Percentiles rank a stretch among this genome's conserved stretches.
phyloP scores from a whole-genome alignment of 2,329 filamentous ascomycete genomes.

The Arthrobotrys entomopaga region DNA sequence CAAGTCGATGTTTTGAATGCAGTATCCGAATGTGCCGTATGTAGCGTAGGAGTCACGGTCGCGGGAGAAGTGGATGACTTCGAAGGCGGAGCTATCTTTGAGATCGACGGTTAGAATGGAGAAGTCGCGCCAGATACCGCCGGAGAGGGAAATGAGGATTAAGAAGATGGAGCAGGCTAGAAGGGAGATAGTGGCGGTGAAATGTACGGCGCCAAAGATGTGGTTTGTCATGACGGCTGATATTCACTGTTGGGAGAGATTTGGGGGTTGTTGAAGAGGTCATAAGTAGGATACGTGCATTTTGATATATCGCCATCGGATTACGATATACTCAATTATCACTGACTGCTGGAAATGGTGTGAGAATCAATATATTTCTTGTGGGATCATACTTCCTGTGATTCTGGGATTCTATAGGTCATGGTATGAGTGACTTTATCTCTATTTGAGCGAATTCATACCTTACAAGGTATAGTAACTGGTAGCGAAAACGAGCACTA shows the following conservation, averaged over 20 bases:
- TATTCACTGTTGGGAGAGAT: not conserved
- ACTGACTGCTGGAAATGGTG: too few species aligned
- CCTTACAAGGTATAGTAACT: not conserved
- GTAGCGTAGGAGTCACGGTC: slow-evolving; percentile 43
- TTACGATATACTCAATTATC: too few species aligned
- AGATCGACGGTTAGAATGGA: slow-evolving; percentile 33
- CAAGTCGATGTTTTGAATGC: slow-evolving; percentile 50
- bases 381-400: too few species aligned
- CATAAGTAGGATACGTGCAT: too few species aligned
- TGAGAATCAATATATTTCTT: too few species aligned
- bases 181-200: slow-evolving; percentile 25
- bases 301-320: too few species aligned
- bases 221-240: slow-evolving; percentile 33
- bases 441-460: slow-evolving; percentile 9
- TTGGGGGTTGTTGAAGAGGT: too few species aligned
- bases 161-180: slow-evolving; percentile 19
- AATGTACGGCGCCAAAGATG: slow-evolving; percentile 35
- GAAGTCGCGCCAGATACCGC: slow-evolving; percentile 43
- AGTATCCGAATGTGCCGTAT: slow-evolving; percentile 49
- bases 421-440: not conserved
- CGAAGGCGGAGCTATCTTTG: slow-evolving; percentile 36
- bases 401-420: too few species aligned
- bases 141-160: slow-evolving; percentile 38
- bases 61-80: slow-evolving; percentile 40
- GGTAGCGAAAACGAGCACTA: too few species aligned